A percentile compares a stretch with the other conserved stretches of the same genome.
Evolutionary conservation across 805 yeast species (phyloP).

Genomic region (Spencermartinsiella europaea): DNA sequence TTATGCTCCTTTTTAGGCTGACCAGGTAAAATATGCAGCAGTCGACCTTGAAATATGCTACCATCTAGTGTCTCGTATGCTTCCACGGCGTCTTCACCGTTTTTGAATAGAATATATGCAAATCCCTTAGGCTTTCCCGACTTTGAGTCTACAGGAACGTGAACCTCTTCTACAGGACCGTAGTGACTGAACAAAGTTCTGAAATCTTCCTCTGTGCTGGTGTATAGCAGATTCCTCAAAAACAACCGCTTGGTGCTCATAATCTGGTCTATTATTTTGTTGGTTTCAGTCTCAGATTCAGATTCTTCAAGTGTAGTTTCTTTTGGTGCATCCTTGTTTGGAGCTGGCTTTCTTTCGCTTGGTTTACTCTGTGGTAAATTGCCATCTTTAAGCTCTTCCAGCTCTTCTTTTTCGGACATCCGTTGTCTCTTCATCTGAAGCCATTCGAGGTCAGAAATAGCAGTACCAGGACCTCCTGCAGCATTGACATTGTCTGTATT

Average conservation of each 20-base stretch:
- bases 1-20: slow-evolving; percentile 75
- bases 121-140: slow-evolving; percentile 90
- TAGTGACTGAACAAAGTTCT: slow-evolving; percentile 53
- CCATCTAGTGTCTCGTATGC: slow-evolving; percentile 78
- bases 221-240: slow-evolving; percentile 76
- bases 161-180: slow-evolving; percentile 83
- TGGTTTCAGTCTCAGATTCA: slow-evolving; percentile 38
- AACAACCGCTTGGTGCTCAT: slow-evolving; percentile 77
- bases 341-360: slow-evolving; percentile 10
- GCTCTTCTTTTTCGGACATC: slow-evolving; percentile 42
- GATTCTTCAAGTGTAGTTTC: slow-evolving; percentile 21
- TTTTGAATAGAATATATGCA: slow-evolving; percentile 73
- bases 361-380: slow-evolving; percentile 4
- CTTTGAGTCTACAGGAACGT: slow-evolving; percentile 84
- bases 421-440: slow-evolving; percentile 67
- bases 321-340: slow-evolving; percentile 7
- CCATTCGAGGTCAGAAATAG: slow-evolving; percentile 85
- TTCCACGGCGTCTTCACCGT: slow-evolving; percentile 63
- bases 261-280: slow-evolving; percentile 45
- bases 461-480: slow-evolving; percentile 34
- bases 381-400: slow-evolving; percentile 11
- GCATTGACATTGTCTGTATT: slow-evolving; percentile 21
- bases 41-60: slow-evolving; percentile 88
- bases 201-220: slow-evolving; percentile 77
- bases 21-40: slow-evolving; percentile 84